Percentiles rank a stretch among this genome's conserved stretches.
These are phyloP conservation scores for Posidonia australis DNA, from an alignment of 106 monocot species.

Conservation along the genomic window DNA sequence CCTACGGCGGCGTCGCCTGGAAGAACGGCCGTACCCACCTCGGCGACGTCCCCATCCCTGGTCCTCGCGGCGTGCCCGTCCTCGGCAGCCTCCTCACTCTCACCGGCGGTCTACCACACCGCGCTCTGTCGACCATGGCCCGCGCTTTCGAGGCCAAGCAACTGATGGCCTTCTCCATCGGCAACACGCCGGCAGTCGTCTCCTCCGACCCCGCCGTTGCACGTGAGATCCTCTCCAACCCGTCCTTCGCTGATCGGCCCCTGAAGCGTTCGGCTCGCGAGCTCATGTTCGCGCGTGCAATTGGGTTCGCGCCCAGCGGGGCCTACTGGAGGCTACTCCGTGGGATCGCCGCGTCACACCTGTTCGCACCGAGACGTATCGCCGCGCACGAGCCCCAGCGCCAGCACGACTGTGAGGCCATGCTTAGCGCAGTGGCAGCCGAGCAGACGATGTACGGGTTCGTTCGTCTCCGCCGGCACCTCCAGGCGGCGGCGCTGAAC, in stretches of 20 bases:
- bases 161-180: constrained; percentile 88
- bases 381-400: constrained; percentile 58
- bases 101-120: constrained; percentile 39
- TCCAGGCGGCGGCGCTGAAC: constrained; percentile 68
- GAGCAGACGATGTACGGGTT: constrained; percentile 13
- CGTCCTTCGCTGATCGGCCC: constrained; percentile 63
- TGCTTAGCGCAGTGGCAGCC: constrained; percentile 24
- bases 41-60: constrained; percentile 34
- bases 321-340: constrained; percentile 85
- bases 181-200: constrained; percentile 68
- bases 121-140: constrained; percentile 27
- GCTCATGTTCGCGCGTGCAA: constrained; percentile 79
- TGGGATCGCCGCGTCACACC: constrained; percentile 61
- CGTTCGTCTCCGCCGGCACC: constrained; percentile 47
- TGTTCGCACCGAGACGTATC: constrained; percentile 67
- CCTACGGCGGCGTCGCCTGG: constrained; percentile 57
- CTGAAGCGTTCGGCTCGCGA: constrained; percentile 70
- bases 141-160: constrained; percentile 8
- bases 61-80: constrained; percentile 66
- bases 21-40: constrained; percentile 18
- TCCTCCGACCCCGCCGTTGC: constrained; percentile 49
- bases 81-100: constrained; percentile 70
- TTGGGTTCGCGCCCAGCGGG: constrained; percentile 88
- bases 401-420: constrained; percentile 32
- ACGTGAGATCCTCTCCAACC: constrained; percentile 56